Evolutionary conservation across 495 filamentous ascomycete genomes (phyloP).

Genomic region (Hypoxylon lienhwacheense): DNA sequence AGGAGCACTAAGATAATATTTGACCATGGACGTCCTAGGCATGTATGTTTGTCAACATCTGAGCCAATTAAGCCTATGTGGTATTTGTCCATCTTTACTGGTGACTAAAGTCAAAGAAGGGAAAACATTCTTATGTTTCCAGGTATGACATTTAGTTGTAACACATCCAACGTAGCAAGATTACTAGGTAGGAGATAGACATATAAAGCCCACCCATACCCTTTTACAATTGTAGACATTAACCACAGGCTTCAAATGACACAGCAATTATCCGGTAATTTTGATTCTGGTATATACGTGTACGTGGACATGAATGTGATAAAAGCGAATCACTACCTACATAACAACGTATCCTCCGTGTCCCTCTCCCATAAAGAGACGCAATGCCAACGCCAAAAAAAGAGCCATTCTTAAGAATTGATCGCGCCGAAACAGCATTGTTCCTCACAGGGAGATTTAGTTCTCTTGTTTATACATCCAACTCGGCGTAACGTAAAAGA

Average conservation of each 20-base stretch:
- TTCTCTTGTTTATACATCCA: conserved; percentile 32
- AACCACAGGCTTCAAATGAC: not conserved
- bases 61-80: no score
- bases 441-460: conserved; percentile 24
- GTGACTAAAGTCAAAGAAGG: no score
- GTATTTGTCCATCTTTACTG: no score
- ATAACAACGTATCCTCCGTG: no score
- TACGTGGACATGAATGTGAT: no score
- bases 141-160: no score
- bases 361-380: conserved; percentile 3
- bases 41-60: no score
- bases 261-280: conserved; percentile 13
- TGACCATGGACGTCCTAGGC: no score
- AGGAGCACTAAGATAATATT: no score
- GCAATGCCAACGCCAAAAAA: conserved; percentile 16
- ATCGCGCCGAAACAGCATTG: conserved; percentile 12
- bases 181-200: not conserved
- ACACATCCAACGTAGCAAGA: no score
- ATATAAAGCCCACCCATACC: conserved; percentile 3
- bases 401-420: conserved; percentile 2
- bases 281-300: conserved; percentile 17
- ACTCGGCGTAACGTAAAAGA: conserved; percentile 2
- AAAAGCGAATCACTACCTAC: conserved; percentile 1
- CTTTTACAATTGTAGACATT: not conserved
- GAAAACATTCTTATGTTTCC: no score